phyloP scores from a whole-genome alignment of 2,329 filamentous ascomycete species.

The Hawksworthiomyces lignivorus region DNA sequence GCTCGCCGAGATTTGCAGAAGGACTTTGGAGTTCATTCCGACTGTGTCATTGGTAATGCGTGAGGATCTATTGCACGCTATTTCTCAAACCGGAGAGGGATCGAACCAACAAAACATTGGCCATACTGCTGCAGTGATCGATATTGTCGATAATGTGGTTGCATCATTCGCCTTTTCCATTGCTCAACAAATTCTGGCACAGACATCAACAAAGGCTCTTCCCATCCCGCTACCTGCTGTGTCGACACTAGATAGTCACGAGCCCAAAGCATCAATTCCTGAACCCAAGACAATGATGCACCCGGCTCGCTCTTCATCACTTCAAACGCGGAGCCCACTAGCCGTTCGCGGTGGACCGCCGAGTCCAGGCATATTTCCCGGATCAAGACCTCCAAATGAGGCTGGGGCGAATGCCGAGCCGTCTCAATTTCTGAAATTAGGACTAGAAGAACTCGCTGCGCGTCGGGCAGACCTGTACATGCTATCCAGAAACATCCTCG shows the following conservation, averaged over 20 bases:
- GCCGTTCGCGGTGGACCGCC: constrained; percentile 25
- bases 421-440: constrained; percentile 49
- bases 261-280: constrained; percentile 55
- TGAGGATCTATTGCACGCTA: constrained; percentile 62
- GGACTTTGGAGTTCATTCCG: constrained; percentile 77
- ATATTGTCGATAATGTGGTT: constrained; percentile 65
- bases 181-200: constrained; percentile 66
- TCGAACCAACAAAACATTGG: no score
- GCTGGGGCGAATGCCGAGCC: constrained; percentile 33
- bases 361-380: constrained; percentile 48
- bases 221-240: constrained; percentile 57
- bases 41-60: constrained; percentile 72
- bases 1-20: constrained; percentile 78
- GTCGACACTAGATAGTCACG: constrained; percentile 37
- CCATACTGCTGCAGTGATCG: no score
- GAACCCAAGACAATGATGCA: constrained; percentile 67
- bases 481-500: constrained; percentile 71
- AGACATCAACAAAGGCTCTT: constrained; percentile 62
- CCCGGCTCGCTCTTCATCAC: constrained; percentile 56
- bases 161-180: constrained; percentile 72
- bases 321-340: constrained; percentile 36
- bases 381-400: constrained; percentile 32
- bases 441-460: constrained; percentile 75
- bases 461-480: constrained; percentile 75
- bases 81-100: no score